A percentile compares a stretch with the other conserved stretches of the same genome.
Evolutionary conservation across 2,329 filamentous ascomycete species (phyloP).

Genomic region (Fusarium pininemorale): DNA sequence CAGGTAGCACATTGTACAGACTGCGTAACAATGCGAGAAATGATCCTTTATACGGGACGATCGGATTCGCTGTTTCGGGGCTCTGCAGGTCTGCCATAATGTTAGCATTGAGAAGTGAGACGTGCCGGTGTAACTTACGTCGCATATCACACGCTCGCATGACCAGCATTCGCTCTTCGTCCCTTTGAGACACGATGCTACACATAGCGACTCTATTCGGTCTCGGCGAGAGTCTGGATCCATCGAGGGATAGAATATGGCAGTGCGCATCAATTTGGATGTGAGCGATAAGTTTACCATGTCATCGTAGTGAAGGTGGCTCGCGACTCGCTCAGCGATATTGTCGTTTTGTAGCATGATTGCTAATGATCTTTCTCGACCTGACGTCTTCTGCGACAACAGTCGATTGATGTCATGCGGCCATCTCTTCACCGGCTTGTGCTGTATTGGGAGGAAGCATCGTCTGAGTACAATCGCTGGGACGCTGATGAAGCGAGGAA

Average conservation of each 20-base stretch:
- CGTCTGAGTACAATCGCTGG: not conserved
- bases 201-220: slow-evolving; percentile 1
- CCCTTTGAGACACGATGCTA: not conserved
- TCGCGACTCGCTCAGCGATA: not conserved
- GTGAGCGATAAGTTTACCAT: slow-evolving; percentile 5
- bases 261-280: not conserved
- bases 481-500: not conserved
- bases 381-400: not conserved
- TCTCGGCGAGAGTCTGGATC: not conserved
- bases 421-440: not conserved
- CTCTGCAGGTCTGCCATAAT: not conserved
- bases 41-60: slow-evolving; percentile 5
- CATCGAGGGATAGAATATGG: not conserved
- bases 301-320: slow-evolving; percentile 12
- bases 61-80: not conserved
- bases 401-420: not conserved
- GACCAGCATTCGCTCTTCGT: slow-evolving; percentile 22
- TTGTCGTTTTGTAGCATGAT: not conserved
- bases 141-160: slow-evolving; percentile 19
- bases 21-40: slow-evolving; percentile 14
- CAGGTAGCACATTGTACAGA: slow-evolving; percentile 7
- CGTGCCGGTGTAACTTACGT: not conserved
- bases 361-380: fast-evolving
- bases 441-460: not conserved
- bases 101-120: not conserved